Conservation (phyloP, 1,284 basidiomycete genomes). For the Austropuccinia psidii region DNA sequence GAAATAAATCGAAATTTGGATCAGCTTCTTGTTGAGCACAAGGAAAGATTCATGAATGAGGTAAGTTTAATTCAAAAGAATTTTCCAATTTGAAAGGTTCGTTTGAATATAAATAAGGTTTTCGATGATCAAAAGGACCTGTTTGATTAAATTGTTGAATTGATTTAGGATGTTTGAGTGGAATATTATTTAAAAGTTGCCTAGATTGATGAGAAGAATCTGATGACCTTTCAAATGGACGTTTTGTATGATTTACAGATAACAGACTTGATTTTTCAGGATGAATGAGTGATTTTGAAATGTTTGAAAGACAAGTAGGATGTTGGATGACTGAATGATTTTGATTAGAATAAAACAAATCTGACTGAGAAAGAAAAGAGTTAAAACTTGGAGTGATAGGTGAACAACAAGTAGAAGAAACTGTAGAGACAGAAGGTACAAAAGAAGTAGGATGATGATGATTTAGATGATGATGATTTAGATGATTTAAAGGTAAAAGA, state of each 20-base stretch:
- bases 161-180: background rate
- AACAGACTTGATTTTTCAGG: background rate
- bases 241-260: background rate
- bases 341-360: background rate
- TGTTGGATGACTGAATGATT: conserved; percentile 1
- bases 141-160: background rate
- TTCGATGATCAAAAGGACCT: conserved; percentile 12
- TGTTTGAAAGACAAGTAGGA: background rate
- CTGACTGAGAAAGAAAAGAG: background rate
- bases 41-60: conserved; percentile 10
- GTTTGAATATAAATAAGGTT: conserved; percentile 23
- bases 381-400: background rate
- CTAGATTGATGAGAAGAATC: background rate
- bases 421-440: background rate
- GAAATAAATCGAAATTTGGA: conserved; percentile 17
- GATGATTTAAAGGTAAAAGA: too few relatives aligned
- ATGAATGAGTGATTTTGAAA: background rate
- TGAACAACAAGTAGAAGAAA: background rate
- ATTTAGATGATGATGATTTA: conserved; percentile 4
- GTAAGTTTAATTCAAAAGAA: conserved; percentile 19
- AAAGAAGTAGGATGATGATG: background rate
- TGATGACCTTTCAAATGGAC: background rate
- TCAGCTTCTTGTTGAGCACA: conserved; percentile 27
- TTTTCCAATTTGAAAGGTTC: conserved; percentile 28
- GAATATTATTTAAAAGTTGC: background rate